Evolutionary conservation across 1,284 basidiomycete species (phyloP), one percentile per base, ranked within the genome.

Genomic region (Fomitiporia mediterranea): DNA sequence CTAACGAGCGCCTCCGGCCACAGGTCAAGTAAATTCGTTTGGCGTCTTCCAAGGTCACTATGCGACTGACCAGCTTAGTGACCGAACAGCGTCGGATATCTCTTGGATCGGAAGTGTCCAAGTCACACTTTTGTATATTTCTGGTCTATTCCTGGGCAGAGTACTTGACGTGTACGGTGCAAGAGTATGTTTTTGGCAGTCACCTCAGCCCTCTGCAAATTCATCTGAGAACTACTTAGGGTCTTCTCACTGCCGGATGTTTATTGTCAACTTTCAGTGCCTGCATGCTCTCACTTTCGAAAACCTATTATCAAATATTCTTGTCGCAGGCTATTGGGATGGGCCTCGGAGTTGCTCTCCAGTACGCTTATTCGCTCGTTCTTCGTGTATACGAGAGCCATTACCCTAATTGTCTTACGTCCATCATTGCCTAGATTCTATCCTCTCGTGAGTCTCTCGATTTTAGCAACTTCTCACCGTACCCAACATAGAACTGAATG

Each of bases 21-120:
- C 35, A 59, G 58, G 60, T 9, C 59, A 60, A 48, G 56, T 58
- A n/a, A 58, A 58, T 32, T 50, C 59, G 21, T 62, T 62, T 38
- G 61, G 61, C 11, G 56, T 58, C 21, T 62, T 62, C 35, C 59
- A 62, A 48, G 32, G 55, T 4, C 46, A 55, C 21, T 62, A 62
- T 40, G 59, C 59, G 8, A 35, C 17, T 19, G n/a, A 55, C 38
- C 56, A 57, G n/a, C 59, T 62, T 5, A 13, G 30, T 17, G 21
- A 51, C 28, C n/a, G 44, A 21, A 46, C 55, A 11, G 53, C 61
- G 3, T 62, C 61, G 4, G 59, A 57, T 25, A 62, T 62, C 13
- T 60, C 59, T 5, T 62, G 61, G 61, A 62, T 62, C 23, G 61
- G 61, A 11, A 51, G 56, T 19, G 51, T 57, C 9, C 59, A 60